phyloP scores from a whole-genome alignment of 164 flowering plant species.

The Vitis labrusca region DNA sequence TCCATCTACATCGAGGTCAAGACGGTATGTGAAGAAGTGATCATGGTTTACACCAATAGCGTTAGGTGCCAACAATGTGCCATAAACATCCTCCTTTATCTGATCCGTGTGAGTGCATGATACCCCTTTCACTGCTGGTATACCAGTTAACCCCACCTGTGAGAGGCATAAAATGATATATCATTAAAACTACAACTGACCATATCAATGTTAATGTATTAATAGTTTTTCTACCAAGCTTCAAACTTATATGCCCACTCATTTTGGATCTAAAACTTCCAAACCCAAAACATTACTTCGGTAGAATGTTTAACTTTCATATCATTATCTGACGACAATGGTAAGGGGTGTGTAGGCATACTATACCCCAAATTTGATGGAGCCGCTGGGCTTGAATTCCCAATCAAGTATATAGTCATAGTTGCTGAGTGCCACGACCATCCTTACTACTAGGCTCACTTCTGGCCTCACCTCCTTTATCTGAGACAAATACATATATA shows the following conservation, averaged over 20 bases:
- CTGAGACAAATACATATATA: slow-evolving; percentile 12
- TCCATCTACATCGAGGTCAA: slow-evolving; percentile 77
- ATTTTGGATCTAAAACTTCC: too few species aligned
- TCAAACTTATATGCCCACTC: too few species aligned
- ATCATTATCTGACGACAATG: too few species aligned
- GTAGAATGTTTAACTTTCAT: too few species aligned
- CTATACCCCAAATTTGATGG: slow-evolving; percentile 12
- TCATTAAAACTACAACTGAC: too few species aligned
- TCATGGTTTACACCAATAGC: slow-evolving; percentile 62
- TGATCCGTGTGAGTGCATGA: slow-evolving; percentile 28
- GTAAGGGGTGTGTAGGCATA: too few species aligned
- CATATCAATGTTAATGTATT: too few species aligned
- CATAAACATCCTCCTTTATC: slow-evolving; percentile 37
- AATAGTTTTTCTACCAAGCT: too few species aligned
- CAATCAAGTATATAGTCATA: slow-evolving; percentile 31
- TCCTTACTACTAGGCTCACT: slow-evolving; percentile 22
- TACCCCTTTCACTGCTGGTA: slow-evolving; percentile 53
- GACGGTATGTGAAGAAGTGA: slow-evolving; percentile 54
- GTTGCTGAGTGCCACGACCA: slow-evolving; percentile 18
- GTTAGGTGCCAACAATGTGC: slow-evolving; percentile 54
- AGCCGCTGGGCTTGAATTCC: slow-evolving; percentile 26
- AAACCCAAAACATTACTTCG: too few species aligned
- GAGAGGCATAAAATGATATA: not conserved
- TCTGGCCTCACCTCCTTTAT: slow-evolving; percentile 17
- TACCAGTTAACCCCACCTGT: slow-evolving; percentile 63